Base-by-base conservation (phyloP, 331 rosid genomes). In the Phaseolus coccineus region DNA sequence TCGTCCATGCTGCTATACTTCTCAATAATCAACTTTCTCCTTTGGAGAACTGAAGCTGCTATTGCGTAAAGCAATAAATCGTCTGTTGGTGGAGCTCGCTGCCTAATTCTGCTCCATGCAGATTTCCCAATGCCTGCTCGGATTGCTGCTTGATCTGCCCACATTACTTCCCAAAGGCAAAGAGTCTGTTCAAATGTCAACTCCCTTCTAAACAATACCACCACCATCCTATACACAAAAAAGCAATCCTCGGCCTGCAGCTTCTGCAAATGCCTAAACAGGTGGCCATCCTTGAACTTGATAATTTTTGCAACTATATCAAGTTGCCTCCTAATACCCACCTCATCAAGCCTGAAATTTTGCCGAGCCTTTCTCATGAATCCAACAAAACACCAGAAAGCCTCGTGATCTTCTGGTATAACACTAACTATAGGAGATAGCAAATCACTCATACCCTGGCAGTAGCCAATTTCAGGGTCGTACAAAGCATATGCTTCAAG, bases 361-460 rank as follows among this genome's bases (percentile, higher is more conserved):
- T 96, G 99, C 69, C 99, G 90, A 33, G 99, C 99, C 86, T 93
- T 93, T 88, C 87, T 92, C 99, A 96, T 96, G 86, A 96, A 96
- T 74, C 99, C 99, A 71, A 91, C 99, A 84, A 96, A 96, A 84
- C 99, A 96, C 99, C 99, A 96, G 92, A 96, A 96, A 37, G 99
- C 99, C 82, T 93, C 99, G 0, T 89, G 94, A 88, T 96, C 98
- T 50, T 96, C 99, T 0, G 92, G 73, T 59, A 96, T 82, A 53
- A 93, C 98, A 70, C 92, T 59, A 82, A 90, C 78, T 81, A 96
- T 96, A 48, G 99, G 99, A 59, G 99, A 96, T 61, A 96, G 96
- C 47, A 96, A 87, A 87, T 96, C 99, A 28, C 99, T 96, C 99
- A 96, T 96, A 15, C 99, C 99, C 85, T 96, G 99, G 85, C 99